A percentile compares a stretch with the other conserved stretches of the same genome.
Conservation (phyloP, 2,329 filamentous ascomycete genomes). For the Botrytis paeoniae region DNA sequence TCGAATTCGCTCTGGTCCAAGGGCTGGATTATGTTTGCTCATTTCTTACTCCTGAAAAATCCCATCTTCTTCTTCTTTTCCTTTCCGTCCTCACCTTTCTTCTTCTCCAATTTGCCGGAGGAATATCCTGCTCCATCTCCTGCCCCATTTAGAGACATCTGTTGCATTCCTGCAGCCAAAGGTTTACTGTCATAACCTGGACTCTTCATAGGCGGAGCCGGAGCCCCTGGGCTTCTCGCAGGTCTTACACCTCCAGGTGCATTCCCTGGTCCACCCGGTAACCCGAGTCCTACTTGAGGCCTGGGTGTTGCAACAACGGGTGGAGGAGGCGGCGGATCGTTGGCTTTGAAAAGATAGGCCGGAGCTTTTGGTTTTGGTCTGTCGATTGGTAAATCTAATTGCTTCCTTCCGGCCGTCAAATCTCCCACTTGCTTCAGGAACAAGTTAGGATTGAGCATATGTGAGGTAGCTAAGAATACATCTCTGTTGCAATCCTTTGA, state of each 20-base stretch:
- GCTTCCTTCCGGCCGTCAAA: conserved; percentile 69
- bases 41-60: conserved; percentile 58
- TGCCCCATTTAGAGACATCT: conserved; percentile 14
- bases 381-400: conserved; percentile 78
- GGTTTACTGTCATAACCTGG: not conserved
- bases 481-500: conserved; percentile 71
- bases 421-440: conserved; percentile 83
- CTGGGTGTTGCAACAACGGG: conserved; percentile 28
- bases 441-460: conserved; percentile 84
- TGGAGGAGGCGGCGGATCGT: conserved; percentile 50
- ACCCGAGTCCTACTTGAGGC: conserved; percentile 4
- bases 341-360: conserved; percentile 78
- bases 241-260: conserved; percentile 2
- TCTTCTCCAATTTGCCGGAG: conserved; percentile 45
- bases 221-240: conserved; percentile 11
- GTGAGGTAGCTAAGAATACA: conserved; percentile 82
- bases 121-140: conserved; percentile 21
- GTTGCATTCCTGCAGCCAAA: conserved; percentile 9
- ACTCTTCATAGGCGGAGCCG: conserved; percentile 13
- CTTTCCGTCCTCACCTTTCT: conserved; percentile 43
- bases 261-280: conserved; percentile 5
- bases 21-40: not conserved
- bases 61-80: conserved; percentile 58
- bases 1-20: not conserved
- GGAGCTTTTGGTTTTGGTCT: conserved; percentile 78